Evolutionary conservation across 1,284 basidiomycete species (phyloP).

Genomic region (Sporisorium sorghi): DNA sequence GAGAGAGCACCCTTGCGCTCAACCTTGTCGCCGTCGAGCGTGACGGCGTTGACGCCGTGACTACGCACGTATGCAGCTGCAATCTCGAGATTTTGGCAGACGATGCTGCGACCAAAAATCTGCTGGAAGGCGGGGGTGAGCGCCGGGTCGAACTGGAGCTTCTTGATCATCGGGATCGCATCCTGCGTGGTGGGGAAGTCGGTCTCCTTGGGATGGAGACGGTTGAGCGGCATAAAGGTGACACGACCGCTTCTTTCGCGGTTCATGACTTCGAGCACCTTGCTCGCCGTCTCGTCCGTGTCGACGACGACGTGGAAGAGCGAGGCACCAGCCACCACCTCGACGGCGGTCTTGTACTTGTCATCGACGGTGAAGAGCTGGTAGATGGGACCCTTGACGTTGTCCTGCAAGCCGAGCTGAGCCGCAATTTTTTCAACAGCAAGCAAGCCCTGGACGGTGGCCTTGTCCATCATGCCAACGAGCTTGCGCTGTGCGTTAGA

Average conservation of each 20-base stretch:
- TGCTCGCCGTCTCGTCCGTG: conserved; percentile 88
- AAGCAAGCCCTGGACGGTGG: conserved; percentile 86
- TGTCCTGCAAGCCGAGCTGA: conserved; percentile 76
- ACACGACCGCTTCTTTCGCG: conserved; percentile 91
- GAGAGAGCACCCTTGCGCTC: conserved; percentile 95
- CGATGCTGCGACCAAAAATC: conserved; percentile 97
- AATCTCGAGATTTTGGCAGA: conserved; percentile 90
- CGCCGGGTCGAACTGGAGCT: conserved; percentile 80
- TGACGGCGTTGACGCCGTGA: conserved; percentile 95
- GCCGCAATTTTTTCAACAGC: conserved; percentile 85
- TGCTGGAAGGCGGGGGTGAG: conserved; percentile 91
- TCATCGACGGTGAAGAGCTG: conserved; percentile 92
- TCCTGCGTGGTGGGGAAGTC: conserved; percentile 79
- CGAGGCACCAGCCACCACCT: conserved; percentile 92
- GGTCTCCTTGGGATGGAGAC: conserved; percentile 81
- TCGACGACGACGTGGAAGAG: conserved; percentile 98
- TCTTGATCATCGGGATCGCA: conserved; percentile 81
- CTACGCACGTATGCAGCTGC: conserved; percentile 94
- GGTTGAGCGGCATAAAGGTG: conserved; percentile 98
- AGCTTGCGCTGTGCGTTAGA: conserved; percentile 81
- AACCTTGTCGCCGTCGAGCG: conserved; percentile 95
- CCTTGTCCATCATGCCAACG: conserved; percentile 88
- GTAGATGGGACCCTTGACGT: conserved; percentile 92
- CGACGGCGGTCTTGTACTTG: conserved; percentile 91
- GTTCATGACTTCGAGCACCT: conserved; percentile 90